These are phyloP conservation scores for Metschnikowia chrysomelidarum DNA, from an alignment of 805 yeast species.

Conservation along the genomic window DNA sequence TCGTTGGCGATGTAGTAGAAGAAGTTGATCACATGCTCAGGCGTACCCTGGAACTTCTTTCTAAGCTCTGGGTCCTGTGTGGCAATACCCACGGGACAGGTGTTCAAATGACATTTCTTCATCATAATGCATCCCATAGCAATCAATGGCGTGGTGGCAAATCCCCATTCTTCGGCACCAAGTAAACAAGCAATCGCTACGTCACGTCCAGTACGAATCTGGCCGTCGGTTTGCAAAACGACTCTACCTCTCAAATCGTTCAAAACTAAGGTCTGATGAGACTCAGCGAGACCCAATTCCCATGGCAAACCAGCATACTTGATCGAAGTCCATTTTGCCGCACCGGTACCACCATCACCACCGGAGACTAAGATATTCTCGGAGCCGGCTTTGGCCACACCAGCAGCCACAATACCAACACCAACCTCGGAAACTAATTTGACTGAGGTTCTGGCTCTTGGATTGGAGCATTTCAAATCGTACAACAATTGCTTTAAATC, in stretches of 20 bases:
- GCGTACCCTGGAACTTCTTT: conserved; percentile 91
- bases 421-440: conserved; percentile 97
- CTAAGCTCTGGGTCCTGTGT: conserved; percentile 96
- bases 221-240: conserved; percentile 97
- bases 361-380: conserved; percentile 95
- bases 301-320: conserved; percentile 98
- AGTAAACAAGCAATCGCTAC: conserved; percentile 92
- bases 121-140: conserved; percentile 98
- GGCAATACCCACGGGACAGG: conserved; percentile 98
- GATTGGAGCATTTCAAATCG: conserved; percentile 95
- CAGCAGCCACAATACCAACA: conserved; percentile 98
- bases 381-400: conserved; percentile 98
- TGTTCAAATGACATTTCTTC: conserved; percentile 87
- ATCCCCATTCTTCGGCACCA: conserved; percentile 99
- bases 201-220: conserved; percentile 94
- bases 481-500: conserved; percentile 95
- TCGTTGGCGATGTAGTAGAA: conserved; percentile 94
- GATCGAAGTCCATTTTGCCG: conserved; percentile 95
- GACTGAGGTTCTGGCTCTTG: conserved; percentile 95
- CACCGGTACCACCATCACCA: conserved; percentile 99
- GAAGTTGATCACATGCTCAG: conserved; percentile 97
- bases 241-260: conserved; percentile 96
- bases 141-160: conserved; percentile 95
- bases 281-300: conserved; percentile 98
- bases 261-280: conserved; percentile 94